Conservation (phyloP, 805 yeast species). For the Metschnikowia lochheadii region DNA sequence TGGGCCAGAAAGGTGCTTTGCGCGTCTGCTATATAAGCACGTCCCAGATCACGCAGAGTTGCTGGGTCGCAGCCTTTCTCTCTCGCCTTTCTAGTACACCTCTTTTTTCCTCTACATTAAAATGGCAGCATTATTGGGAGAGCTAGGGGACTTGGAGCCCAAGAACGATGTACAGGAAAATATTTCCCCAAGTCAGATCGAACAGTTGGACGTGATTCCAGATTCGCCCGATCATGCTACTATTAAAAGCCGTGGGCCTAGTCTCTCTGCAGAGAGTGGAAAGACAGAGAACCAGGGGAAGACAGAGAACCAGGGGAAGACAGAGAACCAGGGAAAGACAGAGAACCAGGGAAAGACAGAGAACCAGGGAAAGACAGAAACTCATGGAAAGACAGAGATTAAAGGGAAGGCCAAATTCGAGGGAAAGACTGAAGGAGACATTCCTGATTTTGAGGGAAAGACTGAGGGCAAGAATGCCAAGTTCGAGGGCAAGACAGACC, state of each 20-base stretch:
- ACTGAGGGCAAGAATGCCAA: constrained; percentile 7
- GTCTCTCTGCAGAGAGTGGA: constrained; percentile 1
- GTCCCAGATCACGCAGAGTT: not conserved
- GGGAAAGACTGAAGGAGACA: constrained; percentile 9
- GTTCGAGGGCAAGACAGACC: not conserved
- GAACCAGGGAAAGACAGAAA: constrained; percentile 14
- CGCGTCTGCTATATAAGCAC: not conserved
- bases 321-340: constrained; percentile 8
- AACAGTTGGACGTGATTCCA: constrained; percentile 9
- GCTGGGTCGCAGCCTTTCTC: not conserved
- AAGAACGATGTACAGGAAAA: constrained; percentile 9
- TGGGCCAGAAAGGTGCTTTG: not conserved
- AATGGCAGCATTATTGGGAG: constrained; percentile 13
- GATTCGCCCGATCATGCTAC: constrained; percentile 4
- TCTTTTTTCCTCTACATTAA: not conserved
- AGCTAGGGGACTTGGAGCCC: constrained; percentile 15
- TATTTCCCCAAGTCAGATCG: constrained; percentile 6
- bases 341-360: constrained; percentile 7
- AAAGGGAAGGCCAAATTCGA: constrained; percentile 6
- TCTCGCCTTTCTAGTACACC: not conserved
- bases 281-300: constrained; percentile 5
- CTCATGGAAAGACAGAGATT: not conserved
- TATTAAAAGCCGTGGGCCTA: not conserved
- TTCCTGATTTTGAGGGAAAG: constrained; percentile 4
- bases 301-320: constrained; percentile 2